These are phyloP conservation scores for Stenogyne calaminthoides DNA, from an alignment of 305 asterid species.

Conservation along the genomic window DNA sequence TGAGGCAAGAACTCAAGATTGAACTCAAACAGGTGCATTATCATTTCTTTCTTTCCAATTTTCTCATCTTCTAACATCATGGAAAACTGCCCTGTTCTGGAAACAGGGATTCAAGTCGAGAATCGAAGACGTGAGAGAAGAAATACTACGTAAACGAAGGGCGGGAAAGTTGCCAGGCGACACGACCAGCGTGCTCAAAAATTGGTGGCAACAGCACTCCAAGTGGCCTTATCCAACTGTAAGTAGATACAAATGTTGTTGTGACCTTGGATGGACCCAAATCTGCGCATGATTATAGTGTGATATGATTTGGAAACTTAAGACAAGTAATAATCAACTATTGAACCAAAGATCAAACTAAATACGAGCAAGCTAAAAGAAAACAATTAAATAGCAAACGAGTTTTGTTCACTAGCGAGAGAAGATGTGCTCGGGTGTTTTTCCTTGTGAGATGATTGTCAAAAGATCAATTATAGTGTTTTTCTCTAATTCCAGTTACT, in stretches of 20 bases:
- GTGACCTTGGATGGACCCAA: no score
- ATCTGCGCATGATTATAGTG: no score
- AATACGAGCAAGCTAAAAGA: no score
- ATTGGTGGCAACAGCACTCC: constrained; percentile 95
- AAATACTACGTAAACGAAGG: constrained; percentile 80
- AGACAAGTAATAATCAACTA: no score
- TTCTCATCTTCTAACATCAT: background rate
- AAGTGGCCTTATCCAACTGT: constrained; percentile 99
- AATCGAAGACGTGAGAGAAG: constrained; percentile 89
- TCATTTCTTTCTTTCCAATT: background rate
- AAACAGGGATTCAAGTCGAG: constrained; percentile 80
- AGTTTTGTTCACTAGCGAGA: no score
- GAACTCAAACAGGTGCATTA: constrained; percentile 74
- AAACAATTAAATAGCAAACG: no score
- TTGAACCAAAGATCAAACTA: no score
- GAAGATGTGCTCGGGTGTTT: no score
- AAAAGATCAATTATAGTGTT: no score
- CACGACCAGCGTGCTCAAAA: constrained; percentile 81
- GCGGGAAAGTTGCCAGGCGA: constrained; percentile 93
- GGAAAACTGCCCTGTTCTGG: background rate
- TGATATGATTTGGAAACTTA: no score
- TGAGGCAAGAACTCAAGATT: constrained; percentile 73
- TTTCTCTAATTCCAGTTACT: no score
- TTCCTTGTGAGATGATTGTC: no score
- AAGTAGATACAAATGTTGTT: constrained; percentile 26